Evolutionary conservation across 768 basidiomycete genomes (phyloP), one percentile per base, ranked within the genome.

Genomic region (Tylopilus plumbeoviolaceoides): DNA sequence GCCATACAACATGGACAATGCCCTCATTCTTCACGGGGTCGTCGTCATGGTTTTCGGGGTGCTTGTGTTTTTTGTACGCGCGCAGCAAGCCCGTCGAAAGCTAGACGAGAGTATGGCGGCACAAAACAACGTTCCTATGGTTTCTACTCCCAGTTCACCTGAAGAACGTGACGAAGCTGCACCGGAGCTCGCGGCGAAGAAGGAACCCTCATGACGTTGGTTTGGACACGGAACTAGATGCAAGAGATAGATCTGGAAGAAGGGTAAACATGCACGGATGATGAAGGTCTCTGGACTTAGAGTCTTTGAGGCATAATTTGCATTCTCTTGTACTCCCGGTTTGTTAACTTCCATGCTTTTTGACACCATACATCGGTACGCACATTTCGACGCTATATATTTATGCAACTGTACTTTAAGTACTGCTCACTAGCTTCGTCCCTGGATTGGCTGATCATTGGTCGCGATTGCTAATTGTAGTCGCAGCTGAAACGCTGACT

Each of bases 1-100:
- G 1, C 89, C 91, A 1, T 70, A 81, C 28, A 88, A 89, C 67
- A 89, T 93, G 87, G 79, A 68, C 31, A 71, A 74, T 10, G 80
- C 81, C 3, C 70, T 89, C 41, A 82, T 92, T 25, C 81, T 93
- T 63, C 80, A 85, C 25, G 89, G 81, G 3, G 66, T 71, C 0
- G 58, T 83, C 40, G 72, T 82, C 4, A 57, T 79, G 52, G 67
- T 56, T 2, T 63, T 74, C 11, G 71, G 74, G 35, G 48, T 63
- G 9, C 52, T 71, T 7, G 64, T 87, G 1, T 78, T 84, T 60
- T 70, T 83, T 41, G 50, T 87, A 28, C 73, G 70, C 28, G 88
- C 88, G 3, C 71, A 73, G 55, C 87, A 91, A 65, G 77, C 70
- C 23, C 77, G 89, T 42, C 79, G 86, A 54, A 76, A 76, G 49